Percentiles rank a stretch among this genome's conserved stretches.
These are phyloP conservation scores for Entophlyctis helioformis DNA, from an alignment of 192 early-diverging fungal species.

Conservation along the genomic window DNA sequence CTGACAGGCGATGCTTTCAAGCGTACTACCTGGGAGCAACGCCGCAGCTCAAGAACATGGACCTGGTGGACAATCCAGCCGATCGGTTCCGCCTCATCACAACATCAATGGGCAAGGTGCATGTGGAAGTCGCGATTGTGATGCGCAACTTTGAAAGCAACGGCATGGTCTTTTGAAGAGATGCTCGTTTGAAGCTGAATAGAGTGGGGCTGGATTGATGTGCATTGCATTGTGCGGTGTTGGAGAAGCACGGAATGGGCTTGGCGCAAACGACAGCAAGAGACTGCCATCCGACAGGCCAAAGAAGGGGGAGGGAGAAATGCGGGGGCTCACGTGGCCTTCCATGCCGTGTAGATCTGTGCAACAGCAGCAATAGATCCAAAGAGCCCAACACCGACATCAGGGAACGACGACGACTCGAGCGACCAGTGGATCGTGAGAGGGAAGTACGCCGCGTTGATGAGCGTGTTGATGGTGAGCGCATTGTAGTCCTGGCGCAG, in stretches of 20 bases:
- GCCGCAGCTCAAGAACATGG: slow-evolving; percentile 29
- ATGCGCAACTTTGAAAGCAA: slow-evolving; percentile 32
- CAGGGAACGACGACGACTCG: slow-evolving; percentile 75
- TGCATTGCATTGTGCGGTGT: no score
- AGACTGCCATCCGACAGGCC: no score
- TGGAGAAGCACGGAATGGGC: no score
- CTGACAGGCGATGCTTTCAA: slow-evolving; percentile 1
- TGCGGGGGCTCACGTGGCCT: slow-evolving; percentile 51
- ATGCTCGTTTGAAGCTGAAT: no score
- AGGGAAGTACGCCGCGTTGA: slow-evolving; percentile 89
- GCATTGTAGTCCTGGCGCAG: slow-evolving; percentile 54
- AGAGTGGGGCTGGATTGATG: no score
- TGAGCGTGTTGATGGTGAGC: slow-evolving; percentile 61
- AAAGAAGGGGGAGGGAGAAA: no score
- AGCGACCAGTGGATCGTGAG: slow-evolving; percentile 87
- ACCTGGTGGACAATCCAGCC: slow-evolving; percentile 31
- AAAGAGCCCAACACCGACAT: slow-evolving; percentile 81
- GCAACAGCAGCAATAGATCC: slow-evolving; percentile 84
- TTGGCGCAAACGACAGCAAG: no score
- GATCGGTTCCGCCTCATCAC: slow-evolving; percentile 40
- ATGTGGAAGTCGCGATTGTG: slow-evolving; percentile 27
- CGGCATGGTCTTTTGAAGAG: slow-evolving; percentile 25
- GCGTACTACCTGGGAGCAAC: slow-evolving; percentile 37
- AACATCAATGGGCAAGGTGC: slow-evolving; percentile 39
- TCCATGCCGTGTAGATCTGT: slow-evolving; percentile 77